Base-by-base conservation (phyloP, 169 alveolate species). In the Eimeria necatrix region DNA sequence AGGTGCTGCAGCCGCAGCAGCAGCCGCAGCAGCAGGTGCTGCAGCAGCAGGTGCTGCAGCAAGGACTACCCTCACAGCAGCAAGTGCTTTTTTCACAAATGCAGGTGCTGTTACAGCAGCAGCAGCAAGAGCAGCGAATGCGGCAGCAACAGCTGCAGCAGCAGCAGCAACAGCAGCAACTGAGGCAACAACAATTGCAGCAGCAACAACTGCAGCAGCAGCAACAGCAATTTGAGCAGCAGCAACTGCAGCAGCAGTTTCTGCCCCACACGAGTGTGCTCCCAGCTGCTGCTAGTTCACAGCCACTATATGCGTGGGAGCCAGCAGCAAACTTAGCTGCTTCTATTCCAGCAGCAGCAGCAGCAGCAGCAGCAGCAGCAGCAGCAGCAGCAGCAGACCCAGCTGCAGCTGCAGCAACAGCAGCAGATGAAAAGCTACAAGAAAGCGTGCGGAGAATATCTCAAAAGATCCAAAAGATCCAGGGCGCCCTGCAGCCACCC, bases 371-470 rank as follows among this genome's bases (percentile, higher is more conserved):
- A 10, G 26, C 76, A 64, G 76, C 76, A 64, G 76, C 84, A 41
- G 87, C 64, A 46, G 56, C 87, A 32, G 59, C 61, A 76, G 53
- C 87, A 16, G 26, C 87, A 64, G 76, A 10, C 5, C 41, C 76
- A 64, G 41, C 76, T 10, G 41, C 76, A 64, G 76, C 26, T 5
- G 26, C 61, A 48, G 22, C 87, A 76, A 48, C 87, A 14, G 87
- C 56, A n/a, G 87, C 56, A 48, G 87, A 76, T 48, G 87, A 76
- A 41, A 76, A 76, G 87, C 87, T 76, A 60, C 61, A 76, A 26
- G 87, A 76, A 26, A 76, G 61, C 64, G 87, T 76, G 24, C 51
- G 56, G 24, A 56, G 87, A 20, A 76, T 76, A 46, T 76, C 87
- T 5, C 87, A 76, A 26, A 76, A 76, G 61, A 76, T 76, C 46